Evolutionary conservation across 2,329 filamentous ascomycete genomes (phyloP).

Genomic region (Trichoderma polysporum): DNA sequence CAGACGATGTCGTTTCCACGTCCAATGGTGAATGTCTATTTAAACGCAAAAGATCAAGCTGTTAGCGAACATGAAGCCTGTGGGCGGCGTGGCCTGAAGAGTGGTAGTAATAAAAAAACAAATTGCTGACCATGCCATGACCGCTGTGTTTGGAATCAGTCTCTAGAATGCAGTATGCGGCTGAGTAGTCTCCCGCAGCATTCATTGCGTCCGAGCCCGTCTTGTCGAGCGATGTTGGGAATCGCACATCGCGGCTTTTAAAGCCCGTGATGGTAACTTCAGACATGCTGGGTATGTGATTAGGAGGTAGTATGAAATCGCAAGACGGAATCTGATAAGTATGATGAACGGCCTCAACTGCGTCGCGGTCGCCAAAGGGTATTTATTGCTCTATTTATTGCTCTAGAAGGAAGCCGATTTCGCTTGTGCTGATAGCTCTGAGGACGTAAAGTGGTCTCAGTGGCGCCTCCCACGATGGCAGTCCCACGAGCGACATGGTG

Average conservation of each 20-base stretch:
- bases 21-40: conserved; percentile 74
- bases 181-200: conserved; percentile 85
- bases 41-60: background rate
- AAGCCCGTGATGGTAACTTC: conserved; percentile 72
- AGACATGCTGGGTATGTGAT: conserved; percentile 22
- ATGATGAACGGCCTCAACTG: background rate
- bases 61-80: background rate
- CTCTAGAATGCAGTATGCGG: conserved; percentile 89
- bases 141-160: conserved; percentile 72
- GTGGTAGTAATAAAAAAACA: background rate
- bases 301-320: background rate
- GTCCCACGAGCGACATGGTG: background rate
- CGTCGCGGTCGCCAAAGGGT: background rate
- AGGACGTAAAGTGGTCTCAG: background rate
- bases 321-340: background rate
- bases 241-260: conserved; percentile 71
- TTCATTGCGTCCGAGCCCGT: conserved; percentile 99
- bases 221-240: conserved; percentile 90
- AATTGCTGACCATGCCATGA: conserved; percentile 68
- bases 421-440: background rate
- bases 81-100: background rate
- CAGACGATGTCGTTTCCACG: conserved; percentile 93
- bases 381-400: conserved; percentile 9
- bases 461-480: background rate
- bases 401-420: background rate